phyloP scores from a whole-genome alignment of 345 rosid genomes.

The Mangifera indica region DNA sequence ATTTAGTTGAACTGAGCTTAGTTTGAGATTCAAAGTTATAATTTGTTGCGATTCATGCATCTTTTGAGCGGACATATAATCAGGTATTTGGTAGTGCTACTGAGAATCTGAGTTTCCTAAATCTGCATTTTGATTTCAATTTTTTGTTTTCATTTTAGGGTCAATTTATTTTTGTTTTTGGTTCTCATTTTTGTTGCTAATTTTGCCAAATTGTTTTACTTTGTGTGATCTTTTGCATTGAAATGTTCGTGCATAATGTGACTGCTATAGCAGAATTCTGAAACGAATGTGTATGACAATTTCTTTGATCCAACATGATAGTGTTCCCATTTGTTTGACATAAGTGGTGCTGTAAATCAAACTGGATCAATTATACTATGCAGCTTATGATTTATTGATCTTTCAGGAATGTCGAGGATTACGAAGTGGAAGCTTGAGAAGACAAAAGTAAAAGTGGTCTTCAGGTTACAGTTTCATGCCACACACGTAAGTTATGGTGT shows the following conservation, averaged over 20 bases:
- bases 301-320: not conserved
- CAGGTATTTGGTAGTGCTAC: not conserved
- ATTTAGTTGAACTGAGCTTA: slow-evolving; percentile 12
- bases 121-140: slow-evolving; percentile 3
- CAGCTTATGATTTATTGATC: slow-evolving; percentile 41
- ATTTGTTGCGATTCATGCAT: not conserved
- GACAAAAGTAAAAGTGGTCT: slow-evolving; percentile 92
- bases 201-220: not conserved
- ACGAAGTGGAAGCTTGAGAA: slow-evolving; percentile 90
- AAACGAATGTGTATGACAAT: slow-evolving; percentile 4
- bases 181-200: not conserved
- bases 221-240: not conserved
- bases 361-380: slow-evolving; percentile 24
- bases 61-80: not conserved
- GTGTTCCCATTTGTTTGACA: slow-evolving; percentile 2
- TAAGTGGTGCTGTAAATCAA: slow-evolving; percentile 7
- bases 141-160: not conserved
- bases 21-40: not conserved
- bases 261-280: not conserved
- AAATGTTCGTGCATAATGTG: not conserved
- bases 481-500: slow-evolving; percentile 71
- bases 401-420: slow-evolving; percentile 70
- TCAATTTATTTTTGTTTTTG: not conserved
- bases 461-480: slow-evolving; percentile 93
- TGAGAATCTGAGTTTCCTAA: not conserved